Evolutionary conservation across 768 basidiomycete species (phyloP), one percentile per base, ranked within the genome.

Genomic region (Phaeotremella skinneri): DNA sequence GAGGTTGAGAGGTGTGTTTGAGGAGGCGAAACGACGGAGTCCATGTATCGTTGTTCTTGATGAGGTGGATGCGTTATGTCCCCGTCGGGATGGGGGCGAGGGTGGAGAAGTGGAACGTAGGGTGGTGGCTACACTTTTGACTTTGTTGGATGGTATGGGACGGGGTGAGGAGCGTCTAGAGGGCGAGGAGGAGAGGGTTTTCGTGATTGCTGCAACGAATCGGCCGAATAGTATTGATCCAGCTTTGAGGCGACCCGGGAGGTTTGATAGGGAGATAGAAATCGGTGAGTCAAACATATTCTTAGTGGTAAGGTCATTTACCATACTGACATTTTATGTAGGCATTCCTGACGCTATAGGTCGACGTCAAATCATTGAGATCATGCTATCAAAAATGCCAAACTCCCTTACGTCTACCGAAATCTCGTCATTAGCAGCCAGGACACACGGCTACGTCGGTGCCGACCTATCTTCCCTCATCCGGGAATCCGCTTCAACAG

Each of bases 201-300:
- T 98, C 3, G 90, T 99, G 32, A 89, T 99, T 60, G 96, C 91
- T 0, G 96, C 96, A 0, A 98, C 67, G 9, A 68, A 71, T 32
- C 82, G 96, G 68, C 96, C 96, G 34, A 99, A 99, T 82, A 97
- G 94, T 27, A 94, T 99, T 66, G 96, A 99, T 77, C 96, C 96
- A 41, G 96, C 96, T n/a, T 87, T 99, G 39, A 85, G 96, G 72
- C 91, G 96, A 60, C 98, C 98, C 78, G 96, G 96, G 77, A 90
- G 96, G 52, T 98, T 99, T 79, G 96, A 99, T 80, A 87, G 90
- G 61, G 94, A 98, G 76, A 88, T 98, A 43, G 94, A 98, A 74
- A 92, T 98, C 62, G 92, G 93, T 85, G 59, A 66, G 81, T 72
- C 16, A 29, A 23, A 9, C 11, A 20, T 17, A 25, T 25, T 42